Conservation (phyloP, 768 basidiomycete genomes). For the Auriculariales sp. region DNA sequence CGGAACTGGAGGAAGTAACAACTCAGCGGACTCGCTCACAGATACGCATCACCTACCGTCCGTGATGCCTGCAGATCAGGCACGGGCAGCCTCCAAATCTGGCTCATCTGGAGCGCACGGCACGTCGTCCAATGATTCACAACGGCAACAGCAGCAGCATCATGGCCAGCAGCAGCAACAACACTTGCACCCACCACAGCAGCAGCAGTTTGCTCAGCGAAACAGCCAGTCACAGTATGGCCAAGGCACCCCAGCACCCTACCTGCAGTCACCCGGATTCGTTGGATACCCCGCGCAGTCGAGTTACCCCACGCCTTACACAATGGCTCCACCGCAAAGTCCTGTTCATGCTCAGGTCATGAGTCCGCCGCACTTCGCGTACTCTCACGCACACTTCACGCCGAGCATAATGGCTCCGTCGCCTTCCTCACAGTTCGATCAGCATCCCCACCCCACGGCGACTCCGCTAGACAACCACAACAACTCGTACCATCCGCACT, state of each 20-base stretch:
- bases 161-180: background rate
- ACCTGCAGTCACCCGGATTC: background rate
- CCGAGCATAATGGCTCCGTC: slow-evolving; percentile 12
- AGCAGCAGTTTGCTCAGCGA: background rate
- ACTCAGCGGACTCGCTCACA: background rate
- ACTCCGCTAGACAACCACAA: background rate
- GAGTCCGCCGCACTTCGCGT: background rate
- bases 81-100: background rate
- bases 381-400: background rate
- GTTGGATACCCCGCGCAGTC: slow-evolving; percentile 18
- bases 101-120: background rate
- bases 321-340: slow-evolving; percentile 29
- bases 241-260: too few relatives aligned
- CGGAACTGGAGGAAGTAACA: background rate
- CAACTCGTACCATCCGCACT: background rate
- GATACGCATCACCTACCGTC: background rate
- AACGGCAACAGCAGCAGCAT: background rate
- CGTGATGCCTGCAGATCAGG: background rate
- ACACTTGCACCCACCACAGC: background rate
- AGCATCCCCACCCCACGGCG: background rate
- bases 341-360: background rate
- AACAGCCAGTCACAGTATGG: background rate
- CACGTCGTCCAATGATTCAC: background rate
- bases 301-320: slow-evolving; percentile 31
- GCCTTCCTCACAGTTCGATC: background rate